Conservation (phyloP, 371 early-diverging fungal genomes). For the Mortierella sp. region DNA sequence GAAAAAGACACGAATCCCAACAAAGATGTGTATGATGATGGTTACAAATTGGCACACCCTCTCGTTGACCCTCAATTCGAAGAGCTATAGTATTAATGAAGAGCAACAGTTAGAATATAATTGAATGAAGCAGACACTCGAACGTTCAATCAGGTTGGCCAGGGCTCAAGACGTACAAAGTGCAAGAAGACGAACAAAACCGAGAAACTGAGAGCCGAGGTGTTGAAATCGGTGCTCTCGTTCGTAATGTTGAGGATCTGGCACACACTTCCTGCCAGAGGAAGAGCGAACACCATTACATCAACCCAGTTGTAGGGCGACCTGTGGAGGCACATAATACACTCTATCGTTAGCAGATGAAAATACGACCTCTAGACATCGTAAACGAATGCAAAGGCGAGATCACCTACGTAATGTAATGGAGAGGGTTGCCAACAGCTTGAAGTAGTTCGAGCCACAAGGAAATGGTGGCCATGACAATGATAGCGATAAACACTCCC, state of each 20-base stretch:
- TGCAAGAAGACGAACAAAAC: conserved; percentile 23
- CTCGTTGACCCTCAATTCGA: conserved; percentile 18
- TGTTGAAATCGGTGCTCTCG: neutral
- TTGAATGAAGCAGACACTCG: too few species aligned
- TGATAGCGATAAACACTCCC: conserved; percentile 19
- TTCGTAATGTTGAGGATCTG: neutral
- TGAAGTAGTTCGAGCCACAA: conserved; percentile 23
- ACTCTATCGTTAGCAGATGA: neutral
- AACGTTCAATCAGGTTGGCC: too few species aligned
- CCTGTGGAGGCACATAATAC: neutral
- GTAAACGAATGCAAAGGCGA: neutral
- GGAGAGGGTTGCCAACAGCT: neutral
- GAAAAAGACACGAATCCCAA: conserved; percentile 17
- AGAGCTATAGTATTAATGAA: conserved; percentile 19
- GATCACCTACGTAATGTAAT: conserved; percentile 15
- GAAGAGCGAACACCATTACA: conserved; percentile 8
- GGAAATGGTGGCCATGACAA: conserved; percentile 3
- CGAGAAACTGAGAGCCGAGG: conserved; percentile 14
- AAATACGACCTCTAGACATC: too few species aligned
- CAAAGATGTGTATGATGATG: conserved; percentile 7
- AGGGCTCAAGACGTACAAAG: too few species aligned
- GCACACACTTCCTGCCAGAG: conserved; percentile 13
- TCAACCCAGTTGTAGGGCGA: conserved; percentile 22
- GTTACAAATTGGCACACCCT: conserved; percentile 18
- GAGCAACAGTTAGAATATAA: too few species aligned